Conservation (phyloP, 306 rosid genomes). For the Sophora flavescens region DNA sequence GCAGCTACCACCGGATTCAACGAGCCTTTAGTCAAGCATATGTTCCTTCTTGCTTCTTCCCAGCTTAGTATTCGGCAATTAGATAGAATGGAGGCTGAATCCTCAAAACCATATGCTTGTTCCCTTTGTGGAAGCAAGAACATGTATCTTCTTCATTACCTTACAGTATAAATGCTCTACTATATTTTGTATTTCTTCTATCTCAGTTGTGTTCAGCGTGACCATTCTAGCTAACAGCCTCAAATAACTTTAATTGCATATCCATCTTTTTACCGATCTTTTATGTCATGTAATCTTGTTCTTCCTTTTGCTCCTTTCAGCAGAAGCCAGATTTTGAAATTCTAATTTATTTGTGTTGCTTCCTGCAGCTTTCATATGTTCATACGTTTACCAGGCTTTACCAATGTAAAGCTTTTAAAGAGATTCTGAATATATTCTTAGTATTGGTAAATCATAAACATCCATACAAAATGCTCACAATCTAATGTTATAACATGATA, state of each 20-base stretch:
- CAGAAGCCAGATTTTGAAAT: constrained; percentile 15
- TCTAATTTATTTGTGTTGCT: constrained; percentile 27
- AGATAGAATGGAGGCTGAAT: constrained; percentile 73
- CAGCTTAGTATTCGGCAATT: constrained; percentile 57
- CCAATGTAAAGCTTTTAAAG: neutral
- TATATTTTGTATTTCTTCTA: constrained; percentile 36
- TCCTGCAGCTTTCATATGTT: constrained; percentile 78
- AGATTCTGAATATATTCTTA: constrained; percentile 9
- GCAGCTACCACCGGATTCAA: constrained; percentile 46
- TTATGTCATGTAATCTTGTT: constrained; percentile 5
- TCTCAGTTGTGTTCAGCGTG: constrained; percentile 7
- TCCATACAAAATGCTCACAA: constrained; percentile 38
- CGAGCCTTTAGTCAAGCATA: constrained; percentile 75
- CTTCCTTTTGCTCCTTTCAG: constrained; percentile 17
- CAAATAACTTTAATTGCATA: neutral
- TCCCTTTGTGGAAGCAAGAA: constrained; percentile 69
- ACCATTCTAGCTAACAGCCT: neutral
- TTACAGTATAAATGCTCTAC: constrained; percentile 35
- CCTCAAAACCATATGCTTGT: constrained; percentile 62
- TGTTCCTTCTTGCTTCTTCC: constrained; percentile 65
- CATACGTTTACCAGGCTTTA: constrained; percentile 50
- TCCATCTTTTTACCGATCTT: constrained; percentile 16
- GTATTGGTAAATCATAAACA: constrained; percentile 29
- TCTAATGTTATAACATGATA: constrained; percentile 9
- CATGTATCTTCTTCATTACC: constrained; percentile 57